Conservation (phyloP, 169 alveolate genomes). For the Perkinsus marinus region DNA sequence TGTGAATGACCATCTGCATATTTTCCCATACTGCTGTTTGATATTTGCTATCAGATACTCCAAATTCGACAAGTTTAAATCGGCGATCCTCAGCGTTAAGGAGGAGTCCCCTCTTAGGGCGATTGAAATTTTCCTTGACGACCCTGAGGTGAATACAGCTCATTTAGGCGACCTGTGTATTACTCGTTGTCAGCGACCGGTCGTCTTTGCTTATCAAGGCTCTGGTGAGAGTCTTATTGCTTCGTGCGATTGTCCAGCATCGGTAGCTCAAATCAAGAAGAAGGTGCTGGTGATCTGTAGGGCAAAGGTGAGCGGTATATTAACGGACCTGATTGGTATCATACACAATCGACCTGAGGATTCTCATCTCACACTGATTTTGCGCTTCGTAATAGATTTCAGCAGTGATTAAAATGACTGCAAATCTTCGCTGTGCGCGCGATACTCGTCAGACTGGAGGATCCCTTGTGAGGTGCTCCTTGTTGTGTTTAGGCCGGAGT, state of each 20-base stretch:
- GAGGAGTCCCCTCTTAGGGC: background rate
- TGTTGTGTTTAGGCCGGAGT: background rate
- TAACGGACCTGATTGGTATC: too few species aligned
- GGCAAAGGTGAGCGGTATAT: background rate
- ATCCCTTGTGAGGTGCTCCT: background rate
- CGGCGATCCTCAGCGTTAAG: background rate
- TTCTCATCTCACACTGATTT: too few species aligned
- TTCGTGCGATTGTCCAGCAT: background rate
- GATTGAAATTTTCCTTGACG: background rate
- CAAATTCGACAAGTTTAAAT: background rate
- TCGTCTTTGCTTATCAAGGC: background rate
- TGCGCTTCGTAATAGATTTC: too few species aligned
- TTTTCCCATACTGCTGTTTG: too few species aligned
- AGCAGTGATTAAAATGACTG: too few species aligned
- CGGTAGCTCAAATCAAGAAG: background rate
- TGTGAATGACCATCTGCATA: too few species aligned
- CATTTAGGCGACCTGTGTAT: background rate
- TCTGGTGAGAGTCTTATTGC: background rate
- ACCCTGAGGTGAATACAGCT: background rate
- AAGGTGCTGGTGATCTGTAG: background rate
- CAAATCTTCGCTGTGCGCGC: too few species aligned
- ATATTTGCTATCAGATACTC: background rate
- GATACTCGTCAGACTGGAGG: too few species aligned
- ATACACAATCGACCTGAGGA: too few species aligned
- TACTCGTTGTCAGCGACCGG: background rate